phyloP scores from a whole-genome alignment of 2,329 filamentous ascomycete genomes.

The Fusarium torreyae region DNA sequence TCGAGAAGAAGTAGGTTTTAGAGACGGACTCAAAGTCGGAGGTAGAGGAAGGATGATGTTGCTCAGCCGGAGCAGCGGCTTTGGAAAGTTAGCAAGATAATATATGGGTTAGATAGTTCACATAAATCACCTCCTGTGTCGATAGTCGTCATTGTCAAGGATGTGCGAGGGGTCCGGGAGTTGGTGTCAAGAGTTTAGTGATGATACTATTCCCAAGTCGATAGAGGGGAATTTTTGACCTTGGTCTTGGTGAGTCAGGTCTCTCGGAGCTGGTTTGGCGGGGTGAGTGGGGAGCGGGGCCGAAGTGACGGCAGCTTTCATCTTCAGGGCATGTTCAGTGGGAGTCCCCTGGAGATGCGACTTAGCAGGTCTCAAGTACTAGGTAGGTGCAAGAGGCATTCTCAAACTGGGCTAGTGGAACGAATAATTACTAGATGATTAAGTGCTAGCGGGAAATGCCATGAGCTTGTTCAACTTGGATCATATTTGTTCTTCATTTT shows the following conservation, averaged over 20 bases:
- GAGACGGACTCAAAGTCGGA: slow-evolving; percentile 50
- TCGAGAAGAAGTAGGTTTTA: not conserved
- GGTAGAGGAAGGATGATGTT: slow-evolving; percentile 38
- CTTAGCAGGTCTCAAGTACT: too few relatives aligned
- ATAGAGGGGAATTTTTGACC: slow-evolving; percentile 46
- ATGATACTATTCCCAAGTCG: slow-evolving; percentile 42
- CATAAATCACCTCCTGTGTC: slow-evolving; percentile 29
- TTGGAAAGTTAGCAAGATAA: not conserved
- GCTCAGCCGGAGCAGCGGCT: slow-evolving; percentile 41
- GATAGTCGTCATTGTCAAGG: slow-evolving; percentile 40
- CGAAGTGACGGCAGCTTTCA: slow-evolving; percentile 22
- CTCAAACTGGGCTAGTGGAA: not conserved
- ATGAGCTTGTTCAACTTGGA: too few relatives aligned
- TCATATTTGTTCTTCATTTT: not conserved
- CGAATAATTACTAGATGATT: too few relatives aligned
- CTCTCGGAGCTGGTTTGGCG: slow-evolving; percentile 39
- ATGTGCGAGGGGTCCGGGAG: not conserved
- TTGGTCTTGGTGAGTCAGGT: slow-evolving; percentile 45
- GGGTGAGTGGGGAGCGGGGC: slow-evolving; percentile 47
- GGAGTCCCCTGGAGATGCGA: not conserved
- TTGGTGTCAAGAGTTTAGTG: not conserved
- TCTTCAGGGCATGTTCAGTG: slow-evolving; percentile 11
- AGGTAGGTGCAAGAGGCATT: not conserved
- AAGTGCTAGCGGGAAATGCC: not conserved
- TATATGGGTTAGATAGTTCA: rapidly evolving